phyloP scores from a whole-genome alignment of 306 rosid species.

The Datisca glomerata region DNA sequence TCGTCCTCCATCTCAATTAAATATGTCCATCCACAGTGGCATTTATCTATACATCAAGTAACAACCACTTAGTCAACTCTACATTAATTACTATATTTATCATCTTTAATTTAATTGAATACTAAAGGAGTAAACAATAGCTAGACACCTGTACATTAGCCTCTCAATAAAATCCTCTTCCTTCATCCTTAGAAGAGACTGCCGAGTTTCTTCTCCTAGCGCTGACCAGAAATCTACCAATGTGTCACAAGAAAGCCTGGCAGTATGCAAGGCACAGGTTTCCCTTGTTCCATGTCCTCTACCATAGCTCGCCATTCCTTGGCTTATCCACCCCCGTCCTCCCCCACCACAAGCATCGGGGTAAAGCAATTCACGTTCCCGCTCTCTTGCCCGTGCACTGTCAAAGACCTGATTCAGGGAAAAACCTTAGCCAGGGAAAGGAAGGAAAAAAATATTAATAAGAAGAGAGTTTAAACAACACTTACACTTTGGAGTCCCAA shows the following conservation, averaged over 20 bases:
- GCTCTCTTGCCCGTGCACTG: constrained; percentile 93
- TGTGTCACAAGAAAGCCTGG: constrained; percentile 96
- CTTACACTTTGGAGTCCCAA: constrained; percentile 84
- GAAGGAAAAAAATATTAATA: neutral
- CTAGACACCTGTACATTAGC: constrained; percentile 92
- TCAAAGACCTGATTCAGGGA: constrained; percentile 69
- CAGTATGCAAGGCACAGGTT: constrained; percentile 94
- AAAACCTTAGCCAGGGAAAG: constrained; percentile 18
- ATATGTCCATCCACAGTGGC: no score
- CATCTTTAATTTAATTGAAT: no score
- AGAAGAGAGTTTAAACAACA: neutral
- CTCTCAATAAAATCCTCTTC: constrained; percentile 99
- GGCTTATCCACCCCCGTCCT: constrained; percentile 99
- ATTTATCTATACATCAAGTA: neutral
- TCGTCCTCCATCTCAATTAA: no score
- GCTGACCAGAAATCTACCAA: constrained; percentile 98
- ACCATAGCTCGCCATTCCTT: constrained; percentile 75
- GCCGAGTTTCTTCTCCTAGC: constrained; percentile 92
- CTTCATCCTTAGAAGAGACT: constrained; percentile 93
- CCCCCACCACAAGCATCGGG: constrained; percentile 99
- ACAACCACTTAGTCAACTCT: constrained; percentile 5
- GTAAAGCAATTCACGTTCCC: constrained; percentile 93
- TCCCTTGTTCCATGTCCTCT: constrained; percentile 98
- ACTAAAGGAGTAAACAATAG: constrained; percentile 18
- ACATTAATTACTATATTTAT: no score